phyloP scores from a whole-genome alignment of 192 early-diverging fungal genomes.

The Linnemannia elongata region DNA sequence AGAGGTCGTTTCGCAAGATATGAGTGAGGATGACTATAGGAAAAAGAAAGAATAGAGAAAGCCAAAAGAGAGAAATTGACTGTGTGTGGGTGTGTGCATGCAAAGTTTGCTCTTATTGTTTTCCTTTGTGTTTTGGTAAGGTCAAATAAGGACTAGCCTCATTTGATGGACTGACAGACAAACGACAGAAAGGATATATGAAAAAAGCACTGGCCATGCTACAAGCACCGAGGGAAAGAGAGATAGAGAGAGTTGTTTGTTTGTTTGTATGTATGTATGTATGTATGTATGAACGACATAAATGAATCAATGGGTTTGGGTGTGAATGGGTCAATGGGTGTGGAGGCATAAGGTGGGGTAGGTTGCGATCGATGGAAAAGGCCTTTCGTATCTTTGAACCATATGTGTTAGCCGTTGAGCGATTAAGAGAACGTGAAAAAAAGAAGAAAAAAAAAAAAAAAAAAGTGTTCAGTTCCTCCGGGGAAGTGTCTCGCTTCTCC shows the following conservation, averaged over 20 bases:
- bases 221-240: neutral
- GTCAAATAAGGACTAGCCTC: neutral
- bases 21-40: too few relatives aligned
- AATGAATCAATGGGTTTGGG: neutral
- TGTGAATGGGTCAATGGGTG: too few relatives aligned
- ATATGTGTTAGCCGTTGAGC: neutral
- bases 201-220: slow-evolving; percentile 9
- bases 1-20: too few relatives aligned
- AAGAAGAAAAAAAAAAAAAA: neutral
- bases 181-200: neutral
- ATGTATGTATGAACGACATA: neutral
- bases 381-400: too few relatives aligned
- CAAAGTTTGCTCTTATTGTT: too few relatives aligned
- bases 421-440: neutral
- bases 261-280: neutral
- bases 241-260: too few relatives aligned
- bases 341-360: too few relatives aligned
- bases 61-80: too few relatives aligned
- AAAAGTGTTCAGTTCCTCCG: neutral
- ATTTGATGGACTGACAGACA: neutral
- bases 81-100: too few relatives aligned
- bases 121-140: neutral
- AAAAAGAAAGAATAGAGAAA: too few relatives aligned
- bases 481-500: neutral
- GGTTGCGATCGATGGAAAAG: too few relatives aligned